Base-by-base conservation (phyloP, 257 asterid genomes). In the Solanum piurae region DNA sequence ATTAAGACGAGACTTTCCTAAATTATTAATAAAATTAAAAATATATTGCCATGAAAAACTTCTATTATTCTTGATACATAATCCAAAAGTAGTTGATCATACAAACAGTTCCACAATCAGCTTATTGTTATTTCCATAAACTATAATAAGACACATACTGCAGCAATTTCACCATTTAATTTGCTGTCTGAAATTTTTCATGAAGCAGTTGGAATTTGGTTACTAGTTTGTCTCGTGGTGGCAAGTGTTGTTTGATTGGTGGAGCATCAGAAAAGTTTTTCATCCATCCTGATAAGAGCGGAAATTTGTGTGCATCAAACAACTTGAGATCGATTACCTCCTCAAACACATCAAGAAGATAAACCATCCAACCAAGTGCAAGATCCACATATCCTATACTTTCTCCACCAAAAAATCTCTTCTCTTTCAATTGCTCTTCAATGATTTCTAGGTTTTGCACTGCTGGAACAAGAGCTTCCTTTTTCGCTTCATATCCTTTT, bases 351-450 rank as follows among this genome's bases (percentile, higher is more conserved):
- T 92, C 75, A 90, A 87, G 55, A 44, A 93, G 88, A 88, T 92
- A 90, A 4, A 86, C 92, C 84, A 93, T 72, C 95, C 94, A 91
- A 87, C 98, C 95, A 18, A 89, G 84, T 44, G 89, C 94, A n/a
- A 94, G 46, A 86, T 95, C 98, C 13, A 94, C 83, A 88, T 92
- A 94, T n/a, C 95, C 98, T 7, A 94, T 92, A 7, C 37, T 73
- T 40, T 94, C 95, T 42, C 96, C 98, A 52, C 95, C 91, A 23
- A 92, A 94, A 88, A 92, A 92, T 25, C 88, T 93, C 94, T 91
- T 94, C 85, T 90, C 96, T 68, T 91, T 88, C 5, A 94, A 91
- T 88, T 88, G 93, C 72, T 94, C 90, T 85, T 95, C 94, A 8
- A 92, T 29, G 74, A 92, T 44, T 79, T 91, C 86, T 44, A 95